Percentiles rank a stretch among this genome's conserved stretches.
Evolutionary conservation across 2,329 filamentous ascomycete genomes (phyloP).

Genomic region (Pyrenophora seminiperda): DNA sequence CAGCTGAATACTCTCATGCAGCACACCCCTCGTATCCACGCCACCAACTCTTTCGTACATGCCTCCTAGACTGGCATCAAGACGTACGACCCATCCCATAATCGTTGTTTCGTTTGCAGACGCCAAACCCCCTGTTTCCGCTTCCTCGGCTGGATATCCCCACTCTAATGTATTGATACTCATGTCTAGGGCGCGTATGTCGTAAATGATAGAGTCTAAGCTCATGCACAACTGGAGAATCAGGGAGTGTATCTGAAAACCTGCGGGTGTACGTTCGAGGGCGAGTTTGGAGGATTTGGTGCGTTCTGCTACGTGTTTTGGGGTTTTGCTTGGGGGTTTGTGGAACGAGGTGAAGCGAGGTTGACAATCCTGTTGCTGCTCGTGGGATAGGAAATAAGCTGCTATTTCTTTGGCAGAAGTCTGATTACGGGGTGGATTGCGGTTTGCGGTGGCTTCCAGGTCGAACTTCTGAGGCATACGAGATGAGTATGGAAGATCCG

Average conservation of each 20-base stretch:
- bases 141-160: constrained; percentile 15
- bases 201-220: constrained; percentile 8
- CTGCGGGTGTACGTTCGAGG: constrained; percentile 46
- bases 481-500: neutral
- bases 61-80: constrained; percentile 21
- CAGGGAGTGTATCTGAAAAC: constrained; percentile 33
- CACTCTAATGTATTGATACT: constrained; percentile 26
- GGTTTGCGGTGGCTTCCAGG: neutral
- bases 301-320: constrained; percentile 23
- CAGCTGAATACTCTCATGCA: constrained; percentile 25
- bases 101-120: constrained; percentile 9
- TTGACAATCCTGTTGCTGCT: neutral
- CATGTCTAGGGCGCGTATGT: constrained; percentile 28
- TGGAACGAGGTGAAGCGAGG: no score
- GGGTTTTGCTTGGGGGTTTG: neutral
- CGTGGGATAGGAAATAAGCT: constrained; percentile 5
- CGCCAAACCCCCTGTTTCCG: constrained; percentile 20
- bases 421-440: neutral
- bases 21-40: constrained; percentile 10
- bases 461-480: neutral
- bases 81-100: constrained; percentile 18
- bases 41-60: constrained; percentile 12
- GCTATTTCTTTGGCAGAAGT: constrained; percentile 3
- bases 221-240: constrained; percentile 6
- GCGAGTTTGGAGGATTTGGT: constrained; percentile 47